Evolutionary conservation across 2,329 filamentous ascomycete species (phyloP).

Genomic region (Claviceps arundinis): DNA sequence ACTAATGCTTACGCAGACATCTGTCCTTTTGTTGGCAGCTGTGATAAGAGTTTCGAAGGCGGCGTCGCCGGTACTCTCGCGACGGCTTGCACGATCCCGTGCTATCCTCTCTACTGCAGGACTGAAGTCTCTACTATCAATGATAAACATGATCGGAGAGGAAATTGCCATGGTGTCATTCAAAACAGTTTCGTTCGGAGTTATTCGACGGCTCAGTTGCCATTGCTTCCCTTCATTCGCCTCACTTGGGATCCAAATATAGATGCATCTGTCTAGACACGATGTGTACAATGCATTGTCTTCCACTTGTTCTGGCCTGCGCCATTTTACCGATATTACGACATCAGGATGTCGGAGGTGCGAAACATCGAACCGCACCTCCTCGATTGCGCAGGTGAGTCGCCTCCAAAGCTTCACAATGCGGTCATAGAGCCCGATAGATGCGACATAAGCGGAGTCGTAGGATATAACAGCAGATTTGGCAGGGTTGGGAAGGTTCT

Average conservation of each 20-base stretch:
- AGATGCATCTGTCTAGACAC: constrained; percentile 65
- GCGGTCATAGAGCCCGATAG: constrained; percentile 62
- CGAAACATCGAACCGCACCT: constrained; percentile 77
- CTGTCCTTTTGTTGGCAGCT: constrained; percentile 71
- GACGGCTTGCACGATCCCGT: constrained; percentile 40
- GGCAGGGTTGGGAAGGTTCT: constrained; percentile 56
- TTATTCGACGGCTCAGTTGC: constrained; percentile 67
- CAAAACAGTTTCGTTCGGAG: constrained; percentile 60
- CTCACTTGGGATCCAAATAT: constrained; percentile 74
- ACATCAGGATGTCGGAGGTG: constrained; percentile 76
- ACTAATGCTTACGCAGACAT: constrained; percentile 78
- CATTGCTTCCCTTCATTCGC: constrained; percentile 57
- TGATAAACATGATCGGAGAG: constrained; percentile 49
- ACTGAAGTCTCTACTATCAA: constrained; percentile 70
- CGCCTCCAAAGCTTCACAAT: constrained; percentile 89
- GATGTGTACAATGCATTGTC: constrained; percentile 87
- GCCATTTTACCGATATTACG: constrained; percentile 80
- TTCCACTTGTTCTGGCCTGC: constrained; percentile 60
- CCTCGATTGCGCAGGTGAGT: constrained; percentile 67
- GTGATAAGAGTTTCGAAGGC: constrained; percentile 76
- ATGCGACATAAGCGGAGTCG: constrained; percentile 78
- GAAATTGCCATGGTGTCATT: constrained; percentile 12
- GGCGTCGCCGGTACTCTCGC: constrained; percentile 49
- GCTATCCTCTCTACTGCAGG: constrained; percentile 66
- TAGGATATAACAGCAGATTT: constrained; percentile 71